These are phyloP conservation scores for Paecilomyces sp. DNA, from an alignment of 2,329 filamentous ascomycete genomes.

Conservation along the genomic window DNA sequence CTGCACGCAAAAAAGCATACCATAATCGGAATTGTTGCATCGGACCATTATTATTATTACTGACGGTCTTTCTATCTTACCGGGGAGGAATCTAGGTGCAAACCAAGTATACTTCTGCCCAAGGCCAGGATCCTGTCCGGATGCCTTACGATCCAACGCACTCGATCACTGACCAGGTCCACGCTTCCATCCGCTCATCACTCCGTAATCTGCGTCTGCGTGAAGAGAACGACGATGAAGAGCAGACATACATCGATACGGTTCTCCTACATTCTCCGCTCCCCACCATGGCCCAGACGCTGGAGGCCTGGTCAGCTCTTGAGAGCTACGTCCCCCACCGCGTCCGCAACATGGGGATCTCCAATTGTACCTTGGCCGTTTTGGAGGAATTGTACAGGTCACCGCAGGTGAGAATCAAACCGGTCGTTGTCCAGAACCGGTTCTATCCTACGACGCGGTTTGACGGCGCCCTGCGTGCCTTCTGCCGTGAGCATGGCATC, in stretches of 20 bases:
- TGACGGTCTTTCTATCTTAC: neutral
- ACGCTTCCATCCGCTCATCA: slow-evolving; percentile 60
- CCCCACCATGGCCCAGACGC: slow-evolving; percentile 43
- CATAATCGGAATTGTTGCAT: neutral
- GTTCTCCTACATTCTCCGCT: slow-evolving; percentile 55
- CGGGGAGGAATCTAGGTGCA: slow-evolving; percentile 50
- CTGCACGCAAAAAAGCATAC: neutral
- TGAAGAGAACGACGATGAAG: slow-evolving; percentile 25
- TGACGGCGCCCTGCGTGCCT: slow-evolving; percentile 54
- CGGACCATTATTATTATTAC: neutral
- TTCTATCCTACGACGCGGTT: slow-evolving; percentile 56
- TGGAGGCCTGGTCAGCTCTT: slow-evolving; percentile 60
- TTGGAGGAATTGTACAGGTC: slow-evolving; percentile 46
- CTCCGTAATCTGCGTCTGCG: slow-evolving; percentile 50
- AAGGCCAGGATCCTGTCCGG: slow-evolving; percentile 53
- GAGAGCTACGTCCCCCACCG: slow-evolving; percentile 58
- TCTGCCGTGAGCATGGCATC: slow-evolving; percentile 47
- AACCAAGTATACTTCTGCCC: slow-evolving; percentile 70
- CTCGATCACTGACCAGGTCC: slow-evolving; percentile 58
- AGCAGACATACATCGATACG: slow-evolving; percentile 50
- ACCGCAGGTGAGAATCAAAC: slow-evolving; percentile 41
- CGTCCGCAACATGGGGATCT: slow-evolving; percentile 66
- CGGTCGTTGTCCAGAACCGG: slow-evolving; percentile 67
- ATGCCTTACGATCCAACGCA: slow-evolving; percentile 57
- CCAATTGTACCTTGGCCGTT: slow-evolving; percentile 58